Conservation (phyloP, 768 basidiomycete species). For the Boletus sp. region DNA sequence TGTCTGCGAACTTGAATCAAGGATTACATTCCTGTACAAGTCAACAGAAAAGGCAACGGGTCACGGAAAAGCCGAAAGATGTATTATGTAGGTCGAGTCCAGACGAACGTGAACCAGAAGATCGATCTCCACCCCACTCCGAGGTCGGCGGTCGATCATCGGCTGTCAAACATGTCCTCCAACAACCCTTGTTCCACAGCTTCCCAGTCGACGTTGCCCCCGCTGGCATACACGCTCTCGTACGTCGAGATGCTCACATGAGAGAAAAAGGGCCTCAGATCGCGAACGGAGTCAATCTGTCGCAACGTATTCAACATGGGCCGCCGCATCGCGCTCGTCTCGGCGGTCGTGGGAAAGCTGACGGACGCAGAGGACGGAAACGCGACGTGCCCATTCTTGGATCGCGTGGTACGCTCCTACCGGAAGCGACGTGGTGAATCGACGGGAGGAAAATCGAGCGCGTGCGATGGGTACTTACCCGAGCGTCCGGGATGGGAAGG, state of each 20-base stretch:
- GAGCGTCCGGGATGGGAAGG: constrained; percentile 49
- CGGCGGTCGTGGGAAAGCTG: constrained; percentile 30
- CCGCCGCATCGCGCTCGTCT: constrained; percentile 57
- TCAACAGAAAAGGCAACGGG: constrained; percentile 8
- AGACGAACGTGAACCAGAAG: neutral
- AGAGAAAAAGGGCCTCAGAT: constrained; percentile 89
- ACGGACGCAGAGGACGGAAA: constrained; percentile 25
- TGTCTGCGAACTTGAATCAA: neutral
- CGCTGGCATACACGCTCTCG: constrained; percentile 85
- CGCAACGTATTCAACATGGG: constrained; percentile 69
- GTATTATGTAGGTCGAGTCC: neutral
- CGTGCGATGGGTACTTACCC: constrained; percentile 11
- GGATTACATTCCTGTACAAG: constrained; percentile 4
- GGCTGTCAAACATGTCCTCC: constrained; percentile 89
- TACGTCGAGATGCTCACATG: constrained; percentile 86
- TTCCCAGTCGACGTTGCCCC: constrained; percentile 84
- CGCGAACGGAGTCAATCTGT: constrained; percentile 80
- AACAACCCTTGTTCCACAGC: constrained; percentile 79
- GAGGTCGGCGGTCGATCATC: constrained; percentile 41
- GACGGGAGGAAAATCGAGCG: neutral
- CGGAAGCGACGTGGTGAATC: neutral
- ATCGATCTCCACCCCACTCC: neutral
- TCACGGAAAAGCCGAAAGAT: neutral
- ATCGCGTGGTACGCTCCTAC: constrained; percentile 27
- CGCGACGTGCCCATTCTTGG: constrained; percentile 20